Conservation (phyloP, 1,284 basidiomycete species). For the Inonotus obliquus region DNA sequence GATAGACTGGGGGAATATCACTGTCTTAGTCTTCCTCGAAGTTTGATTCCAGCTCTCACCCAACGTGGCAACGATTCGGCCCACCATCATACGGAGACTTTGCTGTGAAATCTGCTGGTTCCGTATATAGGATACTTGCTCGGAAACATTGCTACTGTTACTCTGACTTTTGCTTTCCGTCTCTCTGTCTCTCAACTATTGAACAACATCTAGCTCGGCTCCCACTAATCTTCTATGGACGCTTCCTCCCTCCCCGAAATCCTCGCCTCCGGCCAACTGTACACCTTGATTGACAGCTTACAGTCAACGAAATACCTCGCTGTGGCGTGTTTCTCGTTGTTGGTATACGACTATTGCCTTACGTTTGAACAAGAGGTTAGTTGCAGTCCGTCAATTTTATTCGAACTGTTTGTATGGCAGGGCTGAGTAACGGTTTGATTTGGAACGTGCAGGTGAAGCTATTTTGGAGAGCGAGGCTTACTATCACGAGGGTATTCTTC, state of each 20-base stretch:
- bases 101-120: too few species aligned
- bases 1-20: neutral
- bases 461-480: constrained; percentile 8
- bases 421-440: too few species aligned
- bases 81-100: neutral
- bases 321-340: constrained; percentile 13
- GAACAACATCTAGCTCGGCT: too few species aligned
- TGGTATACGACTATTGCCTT: constrained; percentile 13
- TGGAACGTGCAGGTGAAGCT: constrained; percentile 3
- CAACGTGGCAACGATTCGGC: neutral
- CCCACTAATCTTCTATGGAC: too few species aligned
- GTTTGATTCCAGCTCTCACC: neutral
- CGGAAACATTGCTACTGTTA: too few species aligned
- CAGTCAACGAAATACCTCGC: constrained; percentile 16
- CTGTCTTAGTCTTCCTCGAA: neutral
- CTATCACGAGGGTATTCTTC: constrained; percentile 9
- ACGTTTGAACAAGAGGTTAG: constrained; percentile 13
- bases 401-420: too few species aligned
- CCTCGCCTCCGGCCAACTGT: constrained; percentile 5
- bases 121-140: too few species aligned
- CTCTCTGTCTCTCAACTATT: too few species aligned
- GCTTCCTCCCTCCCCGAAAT: neutral
- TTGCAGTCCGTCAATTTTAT: neutral
- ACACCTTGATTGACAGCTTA: neutral
- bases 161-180: too few species aligned